A percentile compares a stretch with the other conserved stretches of the same genome.
phyloP scores from a whole-genome alignment of 257 asterid genomes.

The Capsicum baccatum region DNA sequence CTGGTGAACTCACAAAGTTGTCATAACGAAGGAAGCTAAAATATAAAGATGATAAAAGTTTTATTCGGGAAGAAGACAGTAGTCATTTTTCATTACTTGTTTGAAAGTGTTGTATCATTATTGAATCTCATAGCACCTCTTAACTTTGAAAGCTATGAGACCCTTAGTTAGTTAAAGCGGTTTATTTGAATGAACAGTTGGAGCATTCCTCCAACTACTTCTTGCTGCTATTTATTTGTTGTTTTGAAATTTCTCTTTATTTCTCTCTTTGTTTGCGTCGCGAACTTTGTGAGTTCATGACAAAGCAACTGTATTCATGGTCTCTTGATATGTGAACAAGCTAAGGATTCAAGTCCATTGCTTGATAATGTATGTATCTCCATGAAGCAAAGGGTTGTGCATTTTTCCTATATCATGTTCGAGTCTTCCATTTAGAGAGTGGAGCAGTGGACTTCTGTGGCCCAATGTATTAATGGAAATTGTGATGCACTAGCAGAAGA shows the following conservation, averaged over 20 bases:
- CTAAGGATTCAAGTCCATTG: background rate
- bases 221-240: background rate
- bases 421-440: background rate
- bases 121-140: background rate
- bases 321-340: background rate
- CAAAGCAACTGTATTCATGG: background rate
- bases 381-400: background rate
- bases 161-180: background rate
- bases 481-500: background rate
- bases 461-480: background rate
- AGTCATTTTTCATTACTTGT: background rate
- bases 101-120: background rate
- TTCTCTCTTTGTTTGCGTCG: background rate
- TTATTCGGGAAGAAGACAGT: background rate
- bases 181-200: background rate
- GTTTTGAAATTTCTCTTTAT: background rate
- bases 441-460: background rate
- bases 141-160: slow-evolving; percentile 2
- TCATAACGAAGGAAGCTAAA: background rate
- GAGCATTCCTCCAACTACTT: background rate
- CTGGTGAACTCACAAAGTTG: background rate
- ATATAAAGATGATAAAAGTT: background rate
- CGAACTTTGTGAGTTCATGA: background rate
- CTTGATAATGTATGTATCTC: background rate
- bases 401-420: background rate